phyloP scores from a whole-genome alignment of 106 monocot genomes.

The Alisma plantagoaquatica region DNA sequence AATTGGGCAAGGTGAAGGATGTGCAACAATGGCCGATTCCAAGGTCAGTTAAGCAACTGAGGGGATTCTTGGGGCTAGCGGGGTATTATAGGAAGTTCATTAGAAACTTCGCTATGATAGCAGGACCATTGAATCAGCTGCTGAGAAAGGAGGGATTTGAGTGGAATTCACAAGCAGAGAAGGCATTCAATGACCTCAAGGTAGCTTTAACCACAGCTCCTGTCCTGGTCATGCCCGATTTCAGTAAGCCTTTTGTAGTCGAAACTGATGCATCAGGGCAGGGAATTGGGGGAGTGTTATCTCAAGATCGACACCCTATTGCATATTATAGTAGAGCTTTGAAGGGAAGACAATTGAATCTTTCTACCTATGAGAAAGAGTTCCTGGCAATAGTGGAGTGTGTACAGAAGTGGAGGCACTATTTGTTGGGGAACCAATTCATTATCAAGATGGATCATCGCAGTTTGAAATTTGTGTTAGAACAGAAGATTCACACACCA shows the following conservation, averaged over 20 bases:
- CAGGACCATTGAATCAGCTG: not conserved
- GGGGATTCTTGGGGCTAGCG: constrained; percentile 2
- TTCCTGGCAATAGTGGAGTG: not conserved
- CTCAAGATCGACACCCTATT: not conserved
- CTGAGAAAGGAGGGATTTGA: not conserved
- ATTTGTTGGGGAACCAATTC: not conserved
- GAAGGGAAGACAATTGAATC: no score
- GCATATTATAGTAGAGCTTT: not conserved
- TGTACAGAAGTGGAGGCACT: constrained; percentile 4
- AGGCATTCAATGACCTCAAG: not conserved
- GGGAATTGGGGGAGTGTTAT: not conserved
- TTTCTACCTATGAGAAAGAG: constrained; percentile 6
- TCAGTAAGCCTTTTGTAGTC: not conserved
- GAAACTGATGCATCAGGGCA: not conserved
- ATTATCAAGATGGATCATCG: not conserved
- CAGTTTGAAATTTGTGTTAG: not conserved
- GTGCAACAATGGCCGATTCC: not conserved
- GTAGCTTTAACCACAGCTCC: not conserved
- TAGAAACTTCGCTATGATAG: not conserved
- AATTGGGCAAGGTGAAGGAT: not conserved
- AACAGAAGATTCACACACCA: not conserved
- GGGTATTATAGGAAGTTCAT: constrained; percentile 4
- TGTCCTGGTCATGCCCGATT: not conserved
- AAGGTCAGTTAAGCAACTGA: not conserved
- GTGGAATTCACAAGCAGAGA: not conserved